phyloP scores from a whole-genome alignment of 306 rosid genomes.

The Cicer pinnatifidum region DNA sequence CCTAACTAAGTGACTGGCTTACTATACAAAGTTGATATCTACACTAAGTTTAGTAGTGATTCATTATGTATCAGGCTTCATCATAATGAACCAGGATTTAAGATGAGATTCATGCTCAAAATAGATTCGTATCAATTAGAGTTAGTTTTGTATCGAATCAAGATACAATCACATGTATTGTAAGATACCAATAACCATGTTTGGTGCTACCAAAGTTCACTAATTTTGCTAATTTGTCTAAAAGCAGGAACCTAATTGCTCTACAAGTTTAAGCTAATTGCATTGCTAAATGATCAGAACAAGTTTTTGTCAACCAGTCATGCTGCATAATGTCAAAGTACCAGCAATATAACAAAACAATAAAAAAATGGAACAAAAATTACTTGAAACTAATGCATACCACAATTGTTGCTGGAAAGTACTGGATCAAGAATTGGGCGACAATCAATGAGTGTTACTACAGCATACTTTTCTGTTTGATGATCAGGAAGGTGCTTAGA shows the following conservation, averaged over 20 bases:
- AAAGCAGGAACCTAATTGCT: conserved; percentile 27
- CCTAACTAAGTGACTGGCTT: too few relatives aligned
- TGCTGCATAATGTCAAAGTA: not conserved
- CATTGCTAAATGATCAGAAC: not conserved
- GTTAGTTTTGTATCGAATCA: too few relatives aligned
- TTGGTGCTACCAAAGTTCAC: conserved; percentile 11
- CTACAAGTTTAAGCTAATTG: conserved; percentile 3
- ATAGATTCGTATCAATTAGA: too few relatives aligned
- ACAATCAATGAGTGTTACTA: conserved; percentile 80
- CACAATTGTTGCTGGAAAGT: conserved; percentile 60
- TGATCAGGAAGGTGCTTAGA: conserved; percentile 61
- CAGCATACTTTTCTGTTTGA: conserved; percentile 79
- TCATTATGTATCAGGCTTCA: too few relatives aligned
- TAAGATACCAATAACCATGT: not conserved
- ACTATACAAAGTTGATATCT: too few relatives aligned
- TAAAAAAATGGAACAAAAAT: conserved; percentile 1
- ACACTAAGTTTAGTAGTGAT: too few relatives aligned
- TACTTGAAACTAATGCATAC: conserved; percentile 50
- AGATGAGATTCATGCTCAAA: too few relatives aligned
- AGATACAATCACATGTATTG: too few relatives aligned
- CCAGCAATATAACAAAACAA: conserved; percentile 8
- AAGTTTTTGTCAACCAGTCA: conserved; percentile 9
- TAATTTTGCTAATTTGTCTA: conserved; percentile 7
- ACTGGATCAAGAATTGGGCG: conserved; percentile 82
- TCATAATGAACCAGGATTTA: too few relatives aligned